A percentile compares a stretch with the other conserved stretches of the same genome.
Conservation (phyloP, 2,329 filamentous ascomycete genomes). For the Neodidymelliopsis sp. region DNA sequence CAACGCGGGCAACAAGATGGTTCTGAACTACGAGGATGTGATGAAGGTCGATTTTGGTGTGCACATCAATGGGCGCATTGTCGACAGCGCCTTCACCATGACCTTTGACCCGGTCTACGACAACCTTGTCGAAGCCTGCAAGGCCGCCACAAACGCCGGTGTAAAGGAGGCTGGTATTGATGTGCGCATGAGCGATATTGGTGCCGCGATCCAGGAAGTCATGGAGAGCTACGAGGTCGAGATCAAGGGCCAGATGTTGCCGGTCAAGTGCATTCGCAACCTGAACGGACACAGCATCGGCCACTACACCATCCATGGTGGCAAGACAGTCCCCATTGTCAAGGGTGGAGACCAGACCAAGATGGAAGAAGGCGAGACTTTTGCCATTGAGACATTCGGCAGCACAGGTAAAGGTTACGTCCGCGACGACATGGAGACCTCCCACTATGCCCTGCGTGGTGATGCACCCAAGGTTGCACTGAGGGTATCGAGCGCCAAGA, state of each 20-base stretch:
- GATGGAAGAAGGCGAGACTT: constrained; percentile 97
- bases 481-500: constrained; percentile 82
- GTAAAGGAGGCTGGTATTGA: constrained; percentile 91
- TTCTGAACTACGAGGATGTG: constrained; percentile 70
- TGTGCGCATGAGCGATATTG: constrained; percentile 85
- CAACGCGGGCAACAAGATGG: constrained; percentile 83
- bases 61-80: constrained; percentile 74
- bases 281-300: constrained; percentile 90
- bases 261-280: constrained; percentile 85
- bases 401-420: constrained; percentile 91
- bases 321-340: constrained; percentile 92
- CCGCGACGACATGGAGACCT: constrained; percentile 83
- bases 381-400: constrained; percentile 95
- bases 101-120: constrained; percentile 74
- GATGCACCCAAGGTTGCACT: constrained; percentile 80
- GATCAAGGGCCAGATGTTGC: constrained; percentile 78
- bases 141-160: constrained; percentile 75
- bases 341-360: constrained; percentile 88
- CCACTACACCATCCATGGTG: constrained; percentile 88
- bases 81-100: constrained; percentile 75
- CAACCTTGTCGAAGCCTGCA: constrained; percentile 70
- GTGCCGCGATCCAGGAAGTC: constrained; percentile 82
- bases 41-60: constrained; percentile 79
- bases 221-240: constrained; percentile 95
- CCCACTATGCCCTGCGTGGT: constrained; percentile 80